Base-by-base conservation (phyloP, 352 stramenopile species). In the Pythium folliculosum region DNA sequence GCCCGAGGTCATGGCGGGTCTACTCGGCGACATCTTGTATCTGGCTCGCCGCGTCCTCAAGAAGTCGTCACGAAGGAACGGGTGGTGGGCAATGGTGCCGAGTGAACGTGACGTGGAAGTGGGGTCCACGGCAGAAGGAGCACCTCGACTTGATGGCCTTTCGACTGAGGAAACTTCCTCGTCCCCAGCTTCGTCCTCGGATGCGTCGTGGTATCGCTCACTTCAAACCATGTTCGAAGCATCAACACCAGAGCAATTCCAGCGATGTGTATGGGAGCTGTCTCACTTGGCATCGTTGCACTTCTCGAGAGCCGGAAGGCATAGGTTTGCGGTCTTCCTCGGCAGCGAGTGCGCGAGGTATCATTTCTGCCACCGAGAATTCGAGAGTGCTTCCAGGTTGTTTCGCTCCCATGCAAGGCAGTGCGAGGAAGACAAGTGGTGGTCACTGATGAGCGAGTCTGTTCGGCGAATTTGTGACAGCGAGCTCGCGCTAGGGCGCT, bases 351-450 rank as follows among this genome's bases (percentile, higher is more conserved):
- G 86, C 47, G 84, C 84, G 21, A 72, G 60, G 4, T 91, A 90
- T n/a, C 77, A 92, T 52, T 60, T 87, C 9, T 70, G 67, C 16
- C 73, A 79, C 27, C 70, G 69, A 1, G 81, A 90, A 48, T 91
- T 84, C 40, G 82, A 91, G 57, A 89, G 75, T 38, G 84, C 84
- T 3, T 91, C 81, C 0, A 73, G 81, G 7, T 63, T 92, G 3
- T 77, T 92, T n/a, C 80, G 84, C 5, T 89, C 82, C 0, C 78
- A 91, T 10, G 78, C 82, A 10, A 77, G 81, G 5, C 86, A 92
- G 69, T 90, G 81, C 47, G 75, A 92, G 57, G 81, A 90, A 67
- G 86, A 95, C 68, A 86, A 89, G 13, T 95, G 86, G 86, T 90
- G 79, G 77, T 37, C 25, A 3, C 82, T 92, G 14, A 81, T 86